A percentile compares a stretch with the other conserved stretches of the same genome.
phyloP scores from a whole-genome alignment of 805 yeast species.

The Wickerhamiella occidentalis region DNA sequence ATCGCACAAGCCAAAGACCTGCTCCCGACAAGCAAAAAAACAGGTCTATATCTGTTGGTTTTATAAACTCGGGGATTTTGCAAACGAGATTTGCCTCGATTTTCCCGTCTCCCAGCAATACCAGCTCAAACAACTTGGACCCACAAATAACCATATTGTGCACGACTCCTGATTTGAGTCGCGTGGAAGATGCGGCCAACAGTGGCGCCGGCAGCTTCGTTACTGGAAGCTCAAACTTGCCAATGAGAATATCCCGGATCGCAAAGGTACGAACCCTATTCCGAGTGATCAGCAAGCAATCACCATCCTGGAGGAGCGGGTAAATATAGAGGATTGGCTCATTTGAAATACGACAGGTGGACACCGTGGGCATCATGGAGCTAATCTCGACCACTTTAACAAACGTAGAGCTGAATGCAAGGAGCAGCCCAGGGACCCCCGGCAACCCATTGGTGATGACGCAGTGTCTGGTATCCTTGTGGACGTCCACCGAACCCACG shows the following conservation, averaged over 20 bases:
- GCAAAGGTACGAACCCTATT: slow-evolving; percentile 1
- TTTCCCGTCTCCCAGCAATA: background rate
- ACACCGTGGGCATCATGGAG: slow-evolving; percentile 2
- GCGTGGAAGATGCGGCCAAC: slow-evolving; percentile 2
- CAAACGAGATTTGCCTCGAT: background rate
- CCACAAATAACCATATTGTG: slow-evolving; percentile 6
- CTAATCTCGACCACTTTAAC: slow-evolving; percentile 7
- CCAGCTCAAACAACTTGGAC: slow-evolving; percentile 1
- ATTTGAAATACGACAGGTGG: background rate
- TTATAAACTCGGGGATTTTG: background rate
- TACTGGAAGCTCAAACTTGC: background rate
- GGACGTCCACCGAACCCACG: background rate
- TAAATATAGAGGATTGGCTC: background rate
- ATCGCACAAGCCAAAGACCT: background rate
- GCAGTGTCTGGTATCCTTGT: background rate
- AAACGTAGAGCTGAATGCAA: background rate
- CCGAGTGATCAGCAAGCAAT: background rate
- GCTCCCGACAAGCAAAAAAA: slow-evolving; percentile 1
- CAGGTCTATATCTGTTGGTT: background rate
- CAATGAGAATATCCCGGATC: background rate
- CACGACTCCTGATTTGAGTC: background rate
- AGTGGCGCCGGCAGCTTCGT: background rate
- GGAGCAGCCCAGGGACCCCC: background rate
- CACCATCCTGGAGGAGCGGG: slow-evolving; percentile 4
- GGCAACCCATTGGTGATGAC: background rate